A percentile compares a stretch with the other conserved stretches of the same genome.
phyloP scores from a whole-genome alignment of 176 grass and related monocot genomes.

The Coix lacrymajobi region DNA sequence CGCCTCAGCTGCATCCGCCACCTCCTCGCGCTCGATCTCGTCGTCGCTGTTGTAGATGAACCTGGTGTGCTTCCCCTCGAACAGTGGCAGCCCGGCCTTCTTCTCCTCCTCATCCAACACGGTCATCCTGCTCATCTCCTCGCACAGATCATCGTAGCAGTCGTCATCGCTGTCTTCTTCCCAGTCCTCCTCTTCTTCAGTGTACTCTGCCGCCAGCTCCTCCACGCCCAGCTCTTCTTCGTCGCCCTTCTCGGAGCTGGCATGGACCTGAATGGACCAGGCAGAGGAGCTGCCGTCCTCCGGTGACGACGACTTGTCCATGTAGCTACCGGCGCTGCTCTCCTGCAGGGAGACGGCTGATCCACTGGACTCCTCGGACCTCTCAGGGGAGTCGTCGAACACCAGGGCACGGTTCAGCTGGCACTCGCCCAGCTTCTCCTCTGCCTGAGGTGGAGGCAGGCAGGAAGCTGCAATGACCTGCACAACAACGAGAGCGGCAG shows the following conservation, averaged over 20 bases:
- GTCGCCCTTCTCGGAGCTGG: slow-evolving; percentile 44
- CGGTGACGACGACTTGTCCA: neutral
- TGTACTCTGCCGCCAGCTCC: neutral
- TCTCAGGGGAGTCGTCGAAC: slow-evolving; percentile 83
- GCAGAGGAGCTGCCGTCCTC: slow-evolving; percentile 56
- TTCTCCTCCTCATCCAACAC: slow-evolving; percentile 30
- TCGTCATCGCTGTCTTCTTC: slow-evolving; percentile 17
- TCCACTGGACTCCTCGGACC: slow-evolving; percentile 29
- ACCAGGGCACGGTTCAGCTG: slow-evolving; percentile 51
- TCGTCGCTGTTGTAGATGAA: slow-evolving; percentile 82
- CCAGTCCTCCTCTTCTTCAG: slow-evolving; percentile 27
- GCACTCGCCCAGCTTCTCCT: slow-evolving; percentile 27
- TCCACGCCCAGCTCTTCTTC: slow-evolving; percentile 25
- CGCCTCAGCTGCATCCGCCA: slow-evolving; percentile 18
- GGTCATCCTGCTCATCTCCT: slow-evolving; percentile 52
- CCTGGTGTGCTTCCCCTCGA: slow-evolving; percentile 64
- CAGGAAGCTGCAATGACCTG: slow-evolving; percentile 30
- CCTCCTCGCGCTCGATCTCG: slow-evolving; percentile 61
- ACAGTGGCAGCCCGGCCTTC: slow-evolving; percentile 31
- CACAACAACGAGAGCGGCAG: neutral
- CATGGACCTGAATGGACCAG: slow-evolving; percentile 75
- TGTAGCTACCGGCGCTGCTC: slow-evolving; percentile 21
- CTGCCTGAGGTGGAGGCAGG: neutral
- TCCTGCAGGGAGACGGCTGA: slow-evolving; percentile 20
- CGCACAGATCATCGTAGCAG: slow-evolving; percentile 57